Percentiles rank a stretch among this genome's conserved stretches.
Conservation (phyloP, 768 basidiomycete species). For the Xanthoconium purpureum region DNA sequence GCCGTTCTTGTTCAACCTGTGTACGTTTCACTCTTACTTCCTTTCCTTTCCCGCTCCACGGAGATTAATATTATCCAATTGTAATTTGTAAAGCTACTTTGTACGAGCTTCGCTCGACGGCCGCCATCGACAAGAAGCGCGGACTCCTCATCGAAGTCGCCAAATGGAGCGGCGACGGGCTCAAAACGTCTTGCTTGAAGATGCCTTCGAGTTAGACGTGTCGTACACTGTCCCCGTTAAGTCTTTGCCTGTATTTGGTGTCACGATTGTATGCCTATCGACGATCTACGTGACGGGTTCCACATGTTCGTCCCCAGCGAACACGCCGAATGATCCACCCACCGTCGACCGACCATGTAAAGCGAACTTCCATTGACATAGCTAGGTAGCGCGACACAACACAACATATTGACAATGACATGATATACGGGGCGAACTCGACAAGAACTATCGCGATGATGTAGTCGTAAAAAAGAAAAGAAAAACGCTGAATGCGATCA, state of each 20-base stretch:
- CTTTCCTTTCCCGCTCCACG: background rate
- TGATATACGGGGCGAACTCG: constrained; percentile 11
- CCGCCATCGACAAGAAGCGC: constrained; percentile 73
- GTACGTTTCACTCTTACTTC: constrained; percentile 40
- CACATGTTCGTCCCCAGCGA: background rate
- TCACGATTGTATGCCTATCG: background rate
- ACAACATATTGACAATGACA: constrained; percentile 27
- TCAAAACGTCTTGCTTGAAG: constrained; percentile 74
- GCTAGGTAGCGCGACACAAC: constrained; percentile 21
- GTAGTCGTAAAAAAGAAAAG: background rate
- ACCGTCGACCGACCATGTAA: constrained; percentile 4
- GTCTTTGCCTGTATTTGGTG: background rate
- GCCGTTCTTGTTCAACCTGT: constrained; percentile 82
- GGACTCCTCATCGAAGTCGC: constrained; percentile 72
- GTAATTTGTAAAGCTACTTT: constrained; percentile 50
- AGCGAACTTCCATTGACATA: constrained; percentile 16
- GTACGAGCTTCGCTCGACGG: constrained; percentile 75
- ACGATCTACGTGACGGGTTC: background rate
- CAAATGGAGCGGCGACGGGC: constrained; percentile 84
- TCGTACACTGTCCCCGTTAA: background rate
- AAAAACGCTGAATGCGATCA: background rate
- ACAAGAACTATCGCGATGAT: constrained; percentile 14
- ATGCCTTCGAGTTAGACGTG: constrained; percentile 55
- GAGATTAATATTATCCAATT: too few species aligned
- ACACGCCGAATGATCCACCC: background rate